Percentiles rank a stretch among this genome's conserved stretches.
phyloP scores from a whole-genome alignment of 1,284 basidiomycete genomes.

The Microbotryomycetes sp. region DNA sequence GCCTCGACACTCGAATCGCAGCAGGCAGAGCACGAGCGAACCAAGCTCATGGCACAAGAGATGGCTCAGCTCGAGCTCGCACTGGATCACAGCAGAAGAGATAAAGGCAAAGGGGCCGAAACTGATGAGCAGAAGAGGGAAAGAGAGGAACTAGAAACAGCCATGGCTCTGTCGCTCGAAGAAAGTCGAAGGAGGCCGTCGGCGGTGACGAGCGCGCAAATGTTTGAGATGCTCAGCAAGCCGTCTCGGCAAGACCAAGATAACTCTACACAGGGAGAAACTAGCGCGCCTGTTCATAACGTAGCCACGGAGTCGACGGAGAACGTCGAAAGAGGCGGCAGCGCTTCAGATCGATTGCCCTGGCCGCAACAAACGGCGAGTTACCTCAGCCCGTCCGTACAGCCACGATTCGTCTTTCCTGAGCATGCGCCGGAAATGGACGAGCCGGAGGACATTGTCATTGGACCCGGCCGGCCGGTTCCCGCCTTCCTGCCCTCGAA shows the following conservation, averaged over 20 bases:
- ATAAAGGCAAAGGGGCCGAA: not conserved
- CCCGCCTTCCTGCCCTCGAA: not conserved
- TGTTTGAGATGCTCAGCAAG: not conserved
- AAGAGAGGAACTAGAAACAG: not conserved
- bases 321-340: not conserved
- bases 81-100: not conserved
- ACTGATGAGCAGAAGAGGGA: not conserved
- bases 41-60: not conserved
- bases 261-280: too few relatives aligned
- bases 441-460: slow-evolving; percentile 3
- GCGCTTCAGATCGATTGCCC: not conserved
- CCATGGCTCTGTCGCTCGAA: not conserved
- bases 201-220: not conserved
- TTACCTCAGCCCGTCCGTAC: not conserved
- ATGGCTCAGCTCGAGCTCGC: not conserved
- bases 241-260: not conserved
- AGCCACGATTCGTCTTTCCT: not conserved
- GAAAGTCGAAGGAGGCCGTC: not conserved
- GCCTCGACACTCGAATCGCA: not conserved
- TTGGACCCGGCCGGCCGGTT: slow-evolving; percentile 10
- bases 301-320: not conserved
- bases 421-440: slow-evolving; percentile 4
- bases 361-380: not conserved
- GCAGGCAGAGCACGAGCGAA: not conserved
- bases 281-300: not conserved